A percentile compares a stretch with the other conserved stretches of the same genome.
These are phyloP conservation scores for Colletotrichum limetticola DNA, from an alignment of 2,329 filamentous ascomycete genomes.

Conservation along the genomic window DNA sequence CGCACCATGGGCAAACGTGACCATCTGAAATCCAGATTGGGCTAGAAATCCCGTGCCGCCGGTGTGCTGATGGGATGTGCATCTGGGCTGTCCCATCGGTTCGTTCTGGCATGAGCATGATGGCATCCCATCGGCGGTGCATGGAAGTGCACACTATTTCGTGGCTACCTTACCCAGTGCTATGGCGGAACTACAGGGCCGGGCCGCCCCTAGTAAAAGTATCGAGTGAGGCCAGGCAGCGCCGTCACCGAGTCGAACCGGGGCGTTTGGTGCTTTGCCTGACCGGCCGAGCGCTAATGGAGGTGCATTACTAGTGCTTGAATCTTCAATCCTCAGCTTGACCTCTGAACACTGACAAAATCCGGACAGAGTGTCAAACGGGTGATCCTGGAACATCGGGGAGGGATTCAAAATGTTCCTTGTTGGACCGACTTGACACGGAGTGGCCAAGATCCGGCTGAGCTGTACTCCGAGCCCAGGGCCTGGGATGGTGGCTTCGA, in stretches of 20 bases:
- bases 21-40: background rate
- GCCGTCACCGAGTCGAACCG: background rate
- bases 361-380: background rate
- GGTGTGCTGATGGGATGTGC: background rate
- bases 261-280: slow-evolving; percentile 3
- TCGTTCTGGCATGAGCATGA: background rate
- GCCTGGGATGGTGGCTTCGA: background rate
- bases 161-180: background rate
- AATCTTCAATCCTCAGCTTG: background rate
- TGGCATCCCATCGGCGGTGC: background rate
- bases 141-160: background rate
- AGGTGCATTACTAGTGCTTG: background rate
- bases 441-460: background rate
- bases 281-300: background rate
- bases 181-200: slow-evolving; percentile 14
- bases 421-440: background rate
- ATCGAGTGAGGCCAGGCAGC: background rate
- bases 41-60: background rate
- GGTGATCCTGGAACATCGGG: background rate
- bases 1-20: background rate
- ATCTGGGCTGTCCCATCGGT: background rate
- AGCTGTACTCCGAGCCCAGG: background rate
- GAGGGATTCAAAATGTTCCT: background rate
- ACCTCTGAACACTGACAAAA: background rate
- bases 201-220: slow-evolving; percentile 25